Conservation (phyloP, 306 rosid species). For the Trifolium fragiferum region DNA sequence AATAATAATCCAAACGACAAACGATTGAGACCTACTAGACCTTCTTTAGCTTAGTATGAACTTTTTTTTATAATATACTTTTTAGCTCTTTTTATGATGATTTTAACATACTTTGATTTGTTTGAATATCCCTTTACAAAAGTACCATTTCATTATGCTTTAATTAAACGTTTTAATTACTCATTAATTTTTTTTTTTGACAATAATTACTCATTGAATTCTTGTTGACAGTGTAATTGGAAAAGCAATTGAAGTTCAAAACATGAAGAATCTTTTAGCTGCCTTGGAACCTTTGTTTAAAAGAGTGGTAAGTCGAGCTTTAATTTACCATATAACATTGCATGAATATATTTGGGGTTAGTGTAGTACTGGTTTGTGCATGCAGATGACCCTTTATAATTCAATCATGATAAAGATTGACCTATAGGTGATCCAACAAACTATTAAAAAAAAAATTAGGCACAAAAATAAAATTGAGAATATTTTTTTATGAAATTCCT, state of each 20-base stretch:
- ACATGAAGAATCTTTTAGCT: conserved; percentile 57
- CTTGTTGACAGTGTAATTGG: conserved; percentile 63
- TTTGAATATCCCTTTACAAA: background rate
- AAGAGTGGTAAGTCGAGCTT: conserved; percentile 68
- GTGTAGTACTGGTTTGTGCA: background rate
- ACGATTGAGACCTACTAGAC: conserved; percentile 47
- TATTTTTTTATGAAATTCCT: too few relatives aligned
- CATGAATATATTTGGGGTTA: background rate
- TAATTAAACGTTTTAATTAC: background rate
- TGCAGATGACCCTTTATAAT: too few relatives aligned
- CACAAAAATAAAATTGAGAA: too few relatives aligned
- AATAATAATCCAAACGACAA: conserved; percentile 51
- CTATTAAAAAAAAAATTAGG: too few relatives aligned
- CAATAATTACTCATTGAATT: background rate
- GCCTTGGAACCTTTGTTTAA: conserved; percentile 78
- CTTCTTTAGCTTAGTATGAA: conserved; percentile 80
- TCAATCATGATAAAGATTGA: too few relatives aligned
- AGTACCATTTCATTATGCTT: background rate
- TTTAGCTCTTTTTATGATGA: background rate
- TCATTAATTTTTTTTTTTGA: too few relatives aligned
- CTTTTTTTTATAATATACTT: background rate
- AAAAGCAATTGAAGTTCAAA: conserved; percentile 69
- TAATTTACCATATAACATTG: background rate
- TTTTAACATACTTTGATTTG: too few relatives aligned
- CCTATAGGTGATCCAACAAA: too few relatives aligned